phyloP scores from a whole-genome alignment of 257 asterid genomes.

The Penstemon eatonii region DNA sequence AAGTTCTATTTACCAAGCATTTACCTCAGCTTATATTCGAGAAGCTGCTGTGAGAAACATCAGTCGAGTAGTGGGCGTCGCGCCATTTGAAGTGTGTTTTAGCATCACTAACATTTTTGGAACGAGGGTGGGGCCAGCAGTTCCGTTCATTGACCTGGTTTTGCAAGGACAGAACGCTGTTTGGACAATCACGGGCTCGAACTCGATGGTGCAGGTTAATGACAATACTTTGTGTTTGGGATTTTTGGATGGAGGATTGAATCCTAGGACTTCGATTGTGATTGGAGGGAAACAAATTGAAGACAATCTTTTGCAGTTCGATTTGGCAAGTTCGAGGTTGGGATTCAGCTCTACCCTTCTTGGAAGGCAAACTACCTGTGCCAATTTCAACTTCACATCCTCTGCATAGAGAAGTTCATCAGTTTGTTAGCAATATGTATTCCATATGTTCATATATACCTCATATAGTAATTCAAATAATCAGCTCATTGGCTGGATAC shows the following conservation, averaged over 20 bases:
- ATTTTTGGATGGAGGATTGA: constrained; percentile 49
- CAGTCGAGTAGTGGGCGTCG: constrained; percentile 38
- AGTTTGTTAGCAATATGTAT: too few relatives aligned
- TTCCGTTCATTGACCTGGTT: constrained; percentile 47
- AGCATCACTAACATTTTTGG: constrained; percentile 29
- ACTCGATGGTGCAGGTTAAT: constrained; percentile 51
- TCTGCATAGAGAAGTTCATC: constrained; percentile 12
- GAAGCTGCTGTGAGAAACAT: constrained; percentile 41
- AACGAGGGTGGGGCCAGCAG: constrained; percentile 51
- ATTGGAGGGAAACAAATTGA: constrained; percentile 57
- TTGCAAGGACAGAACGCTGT: constrained; percentile 42
- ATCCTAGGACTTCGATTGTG: constrained; percentile 52
- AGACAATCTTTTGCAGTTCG: constrained; percentile 41
- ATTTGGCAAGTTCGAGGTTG: constrained; percentile 52
- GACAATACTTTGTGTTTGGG: constrained; percentile 45
- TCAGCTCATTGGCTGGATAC: too few relatives aligned
- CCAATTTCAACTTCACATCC: constrained; percentile 70
- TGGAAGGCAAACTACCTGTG: constrained; percentile 51
- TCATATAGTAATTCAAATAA: too few relatives aligned
- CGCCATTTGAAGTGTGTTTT: constrained; percentile 56
- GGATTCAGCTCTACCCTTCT: constrained; percentile 49
- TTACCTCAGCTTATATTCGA: constrained; percentile 32
- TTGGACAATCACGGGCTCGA: constrained; percentile 56
- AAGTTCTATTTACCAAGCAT: constrained; percentile 45
- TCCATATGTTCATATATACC: too few relatives aligned